phyloP scores from a whole-genome alignment of 306 rosid genomes.

The Pyrus bretschneideri region DNA sequence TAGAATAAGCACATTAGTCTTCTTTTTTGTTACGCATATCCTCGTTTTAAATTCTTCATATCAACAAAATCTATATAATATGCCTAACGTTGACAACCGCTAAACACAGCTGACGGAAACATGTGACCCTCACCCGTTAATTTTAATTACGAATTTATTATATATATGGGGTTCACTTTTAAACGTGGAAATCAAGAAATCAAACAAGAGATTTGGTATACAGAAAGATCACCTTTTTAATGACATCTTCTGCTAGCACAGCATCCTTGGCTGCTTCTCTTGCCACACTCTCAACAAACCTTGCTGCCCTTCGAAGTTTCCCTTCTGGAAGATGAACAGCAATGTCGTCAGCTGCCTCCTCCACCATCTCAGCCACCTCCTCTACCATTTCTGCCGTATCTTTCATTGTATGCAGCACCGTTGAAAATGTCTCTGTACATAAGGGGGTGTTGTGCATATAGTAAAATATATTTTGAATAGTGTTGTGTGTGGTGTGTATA shows the following conservation, averaged over 20 bases:
- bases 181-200: not conserved
- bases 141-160: too few relatives aligned
- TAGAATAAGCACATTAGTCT: too few relatives aligned
- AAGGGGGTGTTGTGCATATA: too few relatives aligned
- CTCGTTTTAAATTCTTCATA: too few relatives aligned
- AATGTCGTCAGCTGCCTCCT: conserved; percentile 38
- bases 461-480: too few relatives aligned
- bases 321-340: conserved; percentile 36
- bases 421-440: conserved; percentile 34
- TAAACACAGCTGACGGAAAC: too few relatives aligned
- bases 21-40: too few relatives aligned
- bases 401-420: conserved; percentile 34
- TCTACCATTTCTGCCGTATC: conserved; percentile 31
- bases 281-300: conserved; percentile 37
- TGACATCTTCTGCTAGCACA: conserved; percentile 21
- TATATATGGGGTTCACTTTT: too few relatives aligned
- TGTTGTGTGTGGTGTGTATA: not conserved
- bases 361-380: conserved; percentile 47
- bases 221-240: conserved; percentile 35
- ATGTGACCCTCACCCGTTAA: too few relatives aligned
- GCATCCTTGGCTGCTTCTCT: conserved; percentile 21
- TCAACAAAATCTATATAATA: too few relatives aligned
- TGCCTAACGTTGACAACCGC: too few relatives aligned
- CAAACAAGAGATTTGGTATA: not conserved
- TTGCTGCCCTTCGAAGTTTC: conserved; percentile 24